phyloP scores from a whole-genome alignment of 2,329 filamentous ascomycete genomes.

The Hymenoscyphus infarciens region DNA sequence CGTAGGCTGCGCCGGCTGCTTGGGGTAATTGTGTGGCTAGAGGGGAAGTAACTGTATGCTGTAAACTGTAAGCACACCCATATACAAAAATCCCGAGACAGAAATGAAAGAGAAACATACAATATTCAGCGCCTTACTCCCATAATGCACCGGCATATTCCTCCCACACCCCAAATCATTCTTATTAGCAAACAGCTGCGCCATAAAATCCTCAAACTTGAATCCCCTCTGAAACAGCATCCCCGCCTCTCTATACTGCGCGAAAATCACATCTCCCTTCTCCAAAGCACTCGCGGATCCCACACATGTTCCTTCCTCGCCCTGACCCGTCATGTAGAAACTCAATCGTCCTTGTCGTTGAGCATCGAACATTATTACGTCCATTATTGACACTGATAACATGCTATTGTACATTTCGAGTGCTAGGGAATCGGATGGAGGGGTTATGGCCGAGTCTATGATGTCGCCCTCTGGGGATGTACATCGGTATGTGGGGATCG shows the following conservation, averaged over 20 bases:
- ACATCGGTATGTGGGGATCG: slow-evolving; percentile 68
- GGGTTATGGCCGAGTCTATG: slow-evolving; percentile 67
- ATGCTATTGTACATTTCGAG: slow-evolving; percentile 51
- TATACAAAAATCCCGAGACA: not conserved
- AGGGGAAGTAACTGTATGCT: slow-evolving; percentile 81
- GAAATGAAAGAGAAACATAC: slow-evolving; percentile 46
- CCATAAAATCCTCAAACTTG: slow-evolving; percentile 86
- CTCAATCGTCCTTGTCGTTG: slow-evolving; percentile 64
- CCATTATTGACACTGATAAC: slow-evolving; percentile 77
- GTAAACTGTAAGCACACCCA: not conserved
- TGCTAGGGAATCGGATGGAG: slow-evolving; percentile 38
- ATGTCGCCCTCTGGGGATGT: slow-evolving; percentile 85
- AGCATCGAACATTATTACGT: slow-evolving; percentile 96
- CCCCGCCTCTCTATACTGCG: slow-evolving; percentile 91
- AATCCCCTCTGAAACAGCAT: slow-evolving; percentile 89
- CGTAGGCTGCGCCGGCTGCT: slow-evolving; percentile 82
- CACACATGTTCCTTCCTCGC: slow-evolving; percentile 78
- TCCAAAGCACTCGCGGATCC: slow-evolving; percentile 80
- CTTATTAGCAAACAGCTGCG: slow-evolving; percentile 84
- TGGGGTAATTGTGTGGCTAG: slow-evolving; percentile 88
- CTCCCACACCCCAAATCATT: slow-evolving; percentile 77
- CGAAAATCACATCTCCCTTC: slow-evolving; percentile 86
- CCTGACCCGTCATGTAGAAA: slow-evolving; percentile 80
- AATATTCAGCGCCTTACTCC: slow-evolving; percentile 77
- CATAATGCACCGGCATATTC: slow-evolving; percentile 98